A percentile compares a stretch with the other conserved stretches of the same genome.
Conservation (phyloP, 2,329 filamentous ascomycete genomes). For the Pseudogymnoascus sp. region DNA sequence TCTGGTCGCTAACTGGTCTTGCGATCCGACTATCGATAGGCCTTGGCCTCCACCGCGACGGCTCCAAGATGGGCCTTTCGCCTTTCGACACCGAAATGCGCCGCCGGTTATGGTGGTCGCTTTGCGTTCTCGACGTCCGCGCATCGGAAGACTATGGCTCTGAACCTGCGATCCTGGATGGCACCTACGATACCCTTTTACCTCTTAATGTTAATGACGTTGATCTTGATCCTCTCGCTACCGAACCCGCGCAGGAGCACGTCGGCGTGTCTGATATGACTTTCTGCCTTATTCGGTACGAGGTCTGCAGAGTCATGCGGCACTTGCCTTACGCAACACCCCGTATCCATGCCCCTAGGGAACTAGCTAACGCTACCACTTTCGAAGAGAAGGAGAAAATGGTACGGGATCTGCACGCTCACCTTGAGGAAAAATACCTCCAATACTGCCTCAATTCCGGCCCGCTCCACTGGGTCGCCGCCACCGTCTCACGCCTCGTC, state of each 20-base stretch:
- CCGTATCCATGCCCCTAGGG: slow-evolving; percentile 14
- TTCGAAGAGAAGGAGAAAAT: slow-evolving; percentile 29
- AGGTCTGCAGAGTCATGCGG: slow-evolving; percentile 26
- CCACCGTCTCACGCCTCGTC: slow-evolving; percentile 35
- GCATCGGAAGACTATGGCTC: slow-evolving; percentile 58
- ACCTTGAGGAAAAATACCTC: slow-evolving; percentile 28
- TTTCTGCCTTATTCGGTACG: slow-evolving; percentile 32
- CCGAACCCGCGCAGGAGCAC: slow-evolving; percentile 19
- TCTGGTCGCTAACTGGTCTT: slow-evolving; percentile 54
- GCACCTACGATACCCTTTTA: slow-evolving; percentile 52
- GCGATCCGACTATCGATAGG: slow-evolving; percentile 53
- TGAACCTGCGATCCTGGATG: slow-evolving; percentile 51
- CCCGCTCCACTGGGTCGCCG: slow-evolving; percentile 45
- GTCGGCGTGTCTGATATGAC: slow-evolving; percentile 34
- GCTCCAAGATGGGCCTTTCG: slow-evolving; percentile 44
- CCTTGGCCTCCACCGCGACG: slow-evolving; percentile 54
- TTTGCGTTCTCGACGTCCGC: slow-evolving; percentile 53
- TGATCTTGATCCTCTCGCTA: slow-evolving; percentile 36
- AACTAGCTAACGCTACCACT: slow-evolving; percentile 13
- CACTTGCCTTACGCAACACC: slow-evolving; percentile 15
- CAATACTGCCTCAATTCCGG: slow-evolving; percentile 33
- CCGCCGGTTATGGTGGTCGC: slow-evolving; percentile 53
- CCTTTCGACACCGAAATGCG: slow-evolving; percentile 58
- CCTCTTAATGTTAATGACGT: slow-evolving; percentile 44
- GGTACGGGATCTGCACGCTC: slow-evolving; percentile 25